phyloP scores from a whole-genome alignment of 2,329 filamentous ascomycete genomes.

The Xylariaceae sp. region DNA sequence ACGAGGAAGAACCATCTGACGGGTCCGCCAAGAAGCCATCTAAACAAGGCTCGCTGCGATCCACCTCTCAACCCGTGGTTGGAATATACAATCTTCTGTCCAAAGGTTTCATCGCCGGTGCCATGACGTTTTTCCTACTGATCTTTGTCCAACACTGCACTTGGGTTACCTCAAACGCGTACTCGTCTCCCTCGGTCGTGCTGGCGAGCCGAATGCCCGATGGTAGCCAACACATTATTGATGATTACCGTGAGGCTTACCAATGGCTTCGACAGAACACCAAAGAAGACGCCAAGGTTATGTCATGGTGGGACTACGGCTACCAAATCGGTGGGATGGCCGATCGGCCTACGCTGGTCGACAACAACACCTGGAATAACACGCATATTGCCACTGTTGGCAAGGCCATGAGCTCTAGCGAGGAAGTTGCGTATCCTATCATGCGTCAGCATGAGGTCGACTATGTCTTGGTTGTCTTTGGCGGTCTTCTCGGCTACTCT shows the following conservation, averaged over 20 bases:
- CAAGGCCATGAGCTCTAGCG: conserved; percentile 95
- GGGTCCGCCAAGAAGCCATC: conserved; percentile 56
- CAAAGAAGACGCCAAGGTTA: conserved; percentile 89
- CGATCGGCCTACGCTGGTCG: conserved; percentile 90
- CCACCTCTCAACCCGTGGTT: conserved; percentile 67
- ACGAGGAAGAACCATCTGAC: conserved; percentile 45
- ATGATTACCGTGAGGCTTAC: conserved; percentile 98
- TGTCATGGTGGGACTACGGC: conserved; percentile 99
- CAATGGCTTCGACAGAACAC: conserved; percentile 99
- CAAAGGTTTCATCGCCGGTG: conserved; percentile 70
- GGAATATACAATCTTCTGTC: conserved; percentile 80
- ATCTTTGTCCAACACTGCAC: conserved; percentile 97
- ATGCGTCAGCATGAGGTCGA: conserved; percentile 98
- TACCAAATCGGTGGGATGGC: conserved; percentile 99
- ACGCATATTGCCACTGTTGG: conserved; percentile 98
- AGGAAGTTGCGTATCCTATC: conserved; percentile 98
- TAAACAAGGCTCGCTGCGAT: conserved; percentile 59
- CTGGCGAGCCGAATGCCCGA: conserved; percentile 88
- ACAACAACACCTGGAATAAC: conserved; percentile 99
- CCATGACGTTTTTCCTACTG: conserved; percentile 74
- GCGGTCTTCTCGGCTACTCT: conserved; percentile 91
- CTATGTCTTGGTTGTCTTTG: conserved; percentile 97
- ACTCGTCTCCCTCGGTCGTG: conserved; percentile 96
- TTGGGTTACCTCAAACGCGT: conserved; percentile 98
- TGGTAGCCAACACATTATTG: conserved; percentile 96